Percentiles rank a stretch among this genome's conserved stretches.
Conservation (phyloP, 441 rosid species). For the Croton setiger region DNA sequence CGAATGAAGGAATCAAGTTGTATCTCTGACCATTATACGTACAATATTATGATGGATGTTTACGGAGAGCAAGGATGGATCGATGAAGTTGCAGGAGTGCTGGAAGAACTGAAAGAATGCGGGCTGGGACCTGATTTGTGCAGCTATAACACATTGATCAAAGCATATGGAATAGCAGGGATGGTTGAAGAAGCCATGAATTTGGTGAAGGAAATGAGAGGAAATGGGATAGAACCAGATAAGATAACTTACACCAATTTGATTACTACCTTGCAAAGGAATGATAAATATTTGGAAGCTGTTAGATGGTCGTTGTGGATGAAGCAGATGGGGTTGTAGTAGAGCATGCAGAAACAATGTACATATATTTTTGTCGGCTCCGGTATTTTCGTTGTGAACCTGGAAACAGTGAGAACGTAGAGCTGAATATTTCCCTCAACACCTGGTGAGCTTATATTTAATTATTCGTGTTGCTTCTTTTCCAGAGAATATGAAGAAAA, state of each 20-base stretch:
- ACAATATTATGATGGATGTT: slow-evolving; percentile 81
- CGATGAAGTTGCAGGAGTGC: slow-evolving; percentile 58
- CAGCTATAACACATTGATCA: slow-evolving; percentile 89
- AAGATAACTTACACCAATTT: slow-evolving; percentile 69
- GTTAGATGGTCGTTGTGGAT: slow-evolving; percentile 97
- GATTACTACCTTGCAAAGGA: slow-evolving; percentile 61
- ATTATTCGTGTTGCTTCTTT: background rate
- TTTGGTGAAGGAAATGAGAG: slow-evolving; percentile 81
- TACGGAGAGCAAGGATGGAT: slow-evolving; percentile 84
- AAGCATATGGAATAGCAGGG: slow-evolving; percentile 91
- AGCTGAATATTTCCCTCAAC: background rate
- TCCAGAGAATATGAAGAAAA: background rate
- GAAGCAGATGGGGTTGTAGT: slow-evolving; percentile 72
- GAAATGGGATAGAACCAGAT: slow-evolving; percentile 62
- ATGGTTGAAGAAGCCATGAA: slow-evolving; percentile 83
- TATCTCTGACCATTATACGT: slow-evolving; percentile 60
- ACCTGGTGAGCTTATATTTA: background rate
- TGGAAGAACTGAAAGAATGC: slow-evolving; percentile 55
- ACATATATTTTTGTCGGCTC: background rate
- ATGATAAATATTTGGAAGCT: slow-evolving; percentile 86
- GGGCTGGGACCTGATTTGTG: slow-evolving; percentile 73
- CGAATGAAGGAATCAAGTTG: slow-evolving; percentile 60
- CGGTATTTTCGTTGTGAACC: background rate
- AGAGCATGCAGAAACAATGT: slow-evolving; percentile 9
- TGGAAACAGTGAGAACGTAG: background rate